Conservation (phyloP, 2,329 filamentous ascomycete species). For the Paracoccidioides lutzii region DNA sequence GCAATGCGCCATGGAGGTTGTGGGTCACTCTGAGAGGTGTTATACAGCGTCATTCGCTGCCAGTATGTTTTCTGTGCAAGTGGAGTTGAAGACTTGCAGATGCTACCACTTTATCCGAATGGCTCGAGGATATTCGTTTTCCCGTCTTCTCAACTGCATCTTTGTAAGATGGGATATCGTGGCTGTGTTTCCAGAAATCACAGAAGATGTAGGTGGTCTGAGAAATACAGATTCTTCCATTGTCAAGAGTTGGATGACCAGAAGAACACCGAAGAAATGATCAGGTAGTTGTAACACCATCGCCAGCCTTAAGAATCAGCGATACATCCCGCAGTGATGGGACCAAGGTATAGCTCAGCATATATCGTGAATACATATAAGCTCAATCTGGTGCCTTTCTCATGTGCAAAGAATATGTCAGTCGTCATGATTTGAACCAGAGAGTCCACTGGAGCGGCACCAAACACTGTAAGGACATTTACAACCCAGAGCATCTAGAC, state of each 20-base stretch:
- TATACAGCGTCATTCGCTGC: constrained; percentile 29
- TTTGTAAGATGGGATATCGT: not conserved
- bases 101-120: not conserved
- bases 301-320: constrained; percentile 35
- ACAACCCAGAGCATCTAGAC: constrained; percentile 6
- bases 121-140: constrained; percentile 1
- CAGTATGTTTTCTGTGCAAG: constrained; percentile 30
- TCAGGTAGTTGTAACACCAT: constrained; percentile 39
- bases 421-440: constrained; percentile 36
- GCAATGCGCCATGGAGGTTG: constrained; percentile 19
- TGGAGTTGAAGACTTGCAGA: not conserved
- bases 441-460: constrained; percentile 37
- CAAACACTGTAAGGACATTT: constrained; percentile 18
- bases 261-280: constrained; percentile 27
- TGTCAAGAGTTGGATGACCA: constrained; percentile 43
- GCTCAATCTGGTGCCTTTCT: constrained; percentile 32
- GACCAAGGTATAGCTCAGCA: constrained; percentile 34
- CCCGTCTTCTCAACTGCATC: constrained; percentile 1
- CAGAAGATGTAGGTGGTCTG: constrained; percentile 15
- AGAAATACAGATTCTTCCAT: constrained; percentile 49
- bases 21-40: constrained; percentile 5
- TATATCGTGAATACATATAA: constrained; percentile 35
- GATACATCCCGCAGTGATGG: constrained; percentile 19
- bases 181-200: constrained; percentile 1
- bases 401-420: constrained; percentile 35